Base-by-base conservation (phyloP, 192 early-diverging fungal genomes). In the Linnemannia hyalina region DNA sequence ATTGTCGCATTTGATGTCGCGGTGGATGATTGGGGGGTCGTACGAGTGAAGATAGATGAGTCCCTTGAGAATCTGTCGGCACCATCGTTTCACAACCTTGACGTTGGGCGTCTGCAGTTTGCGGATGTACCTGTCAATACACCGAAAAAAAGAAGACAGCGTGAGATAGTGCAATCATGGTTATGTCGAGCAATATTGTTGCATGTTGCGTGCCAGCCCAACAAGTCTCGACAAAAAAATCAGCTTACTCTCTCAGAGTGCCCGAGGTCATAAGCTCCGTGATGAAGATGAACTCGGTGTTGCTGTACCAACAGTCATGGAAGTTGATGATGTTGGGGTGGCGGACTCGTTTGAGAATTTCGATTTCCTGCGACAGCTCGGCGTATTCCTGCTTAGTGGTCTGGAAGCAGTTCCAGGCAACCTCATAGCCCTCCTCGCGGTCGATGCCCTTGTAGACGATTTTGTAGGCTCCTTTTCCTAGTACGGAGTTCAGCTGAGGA, bases 391-490 rank as follows among this genome's bases (percentile, higher is more conserved):
- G 92, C 80, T 91, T 93, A 8, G 94, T 93, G 22, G 92, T 95
- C 92, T 94, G 92, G 38, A 96, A 90, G 82, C 94, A 94, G 89
- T 97, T 97, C 96, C 96, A 97, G 38, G 96, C 96, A 26, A 97
- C 95, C 82, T 97, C 96, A 41, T 97, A 93, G 57, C 96, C 96
- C 80, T 97, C 95, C 71, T 97, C 96, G 40, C 94, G 92, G 87
- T 97, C 96, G 86, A 96, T 95, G 36, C 94, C 95, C 81, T 96
- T 96, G 90, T 91, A 97, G 6, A 97, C 96, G 70, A 95, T 93
- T 82, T 97, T 97, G 88, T 95, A 96, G 32, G 96, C 96, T 4
- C 96, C 96, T 81, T 93, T 95, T 63, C 96, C 96, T 13, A 97
- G 90, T 23, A 87, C 77, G 16, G 89, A 89, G 72, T 90, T 91